Evolutionary conservation across 331 rosid genomes (phyloP), one percentile per base, ranked within the genome.

Genomic region (Quercus tomentella): DNA sequence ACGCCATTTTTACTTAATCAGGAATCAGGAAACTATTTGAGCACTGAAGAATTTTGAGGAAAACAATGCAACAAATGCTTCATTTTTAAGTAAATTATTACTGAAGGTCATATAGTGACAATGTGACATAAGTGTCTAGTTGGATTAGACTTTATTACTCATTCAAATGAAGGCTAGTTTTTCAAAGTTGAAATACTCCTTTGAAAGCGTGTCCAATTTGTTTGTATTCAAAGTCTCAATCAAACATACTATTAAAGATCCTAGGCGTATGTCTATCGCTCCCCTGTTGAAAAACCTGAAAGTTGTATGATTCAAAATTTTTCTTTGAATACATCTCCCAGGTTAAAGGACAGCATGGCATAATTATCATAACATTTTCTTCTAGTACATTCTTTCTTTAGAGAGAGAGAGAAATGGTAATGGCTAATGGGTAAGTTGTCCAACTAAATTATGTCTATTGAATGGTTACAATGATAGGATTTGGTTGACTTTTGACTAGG

Each of bases 401-500:
- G 45, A 37, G 10, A 37, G 11, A 41, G 12, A 41, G 83, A 80
- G 60, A 0, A 52, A 76, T 83, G 88, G 68, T 71, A 86, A 65
- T 79, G 69, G 80, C 82, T 81, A 72, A 84, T 79, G 69, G 80
- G 83, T 79, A 72, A 84, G 56, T 79, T 78, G 86, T 86, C 86
- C 78, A 70, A 79, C 84, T 84, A 63, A 78, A 12, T 51, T 22
- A 49, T 57, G 76, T 76, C 79, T 78, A 82, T 81, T 85, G 80
- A 56, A 83, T 83, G 84, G 82, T 77, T 81, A 51, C 72, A 69
- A 56, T 73, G 81, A 85, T 74, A 37, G 54, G 43, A 81, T 79
- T 62, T 28, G 49, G 82, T 79, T 82, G 85, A 86, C 88, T 84
- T 83, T 88, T 88, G 88, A 88, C 88, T 88, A 65, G 76, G 72